A percentile compares a stretch with the other conserved stretches of the same genome.
Conservation (phyloP, 2,329 filamentous ascomycete genomes). For the Huntiella bhutanensis region DNA sequence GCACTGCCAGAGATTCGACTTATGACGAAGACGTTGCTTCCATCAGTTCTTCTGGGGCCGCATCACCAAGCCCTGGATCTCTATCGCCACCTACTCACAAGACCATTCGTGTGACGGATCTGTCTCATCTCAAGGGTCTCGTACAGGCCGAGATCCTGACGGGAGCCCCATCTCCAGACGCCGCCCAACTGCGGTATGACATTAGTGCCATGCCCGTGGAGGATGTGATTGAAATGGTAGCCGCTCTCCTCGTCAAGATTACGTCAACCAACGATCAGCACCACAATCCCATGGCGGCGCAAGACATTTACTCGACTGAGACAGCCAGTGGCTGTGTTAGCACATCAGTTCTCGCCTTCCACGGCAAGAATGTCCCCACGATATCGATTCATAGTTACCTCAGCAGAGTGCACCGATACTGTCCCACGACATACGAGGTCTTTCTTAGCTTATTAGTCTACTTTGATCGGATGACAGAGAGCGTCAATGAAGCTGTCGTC, state of each 20-base stretch:
- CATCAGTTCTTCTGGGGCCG: background rate
- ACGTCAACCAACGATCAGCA: constrained; percentile 90
- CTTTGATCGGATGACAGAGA: constrained; percentile 96
- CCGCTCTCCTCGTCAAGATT: constrained; percentile 87
- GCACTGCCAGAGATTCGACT: too few relatives aligned
- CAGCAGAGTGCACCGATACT: constrained; percentile 94
- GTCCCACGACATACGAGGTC: constrained; percentile 93
- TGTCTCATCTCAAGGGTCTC: constrained; percentile 80
- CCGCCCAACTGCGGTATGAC: constrained; percentile 53
- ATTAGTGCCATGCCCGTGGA: constrained; percentile 95
- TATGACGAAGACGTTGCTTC: background rate
- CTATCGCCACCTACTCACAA: background rate
- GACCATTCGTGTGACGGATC: constrained; percentile 47
- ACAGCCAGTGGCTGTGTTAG: constrained; percentile 18
- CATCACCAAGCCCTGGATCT: background rate
- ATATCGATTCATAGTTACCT: constrained; percentile 95
- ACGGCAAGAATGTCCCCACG: constrained; percentile 92
- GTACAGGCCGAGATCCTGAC: constrained; percentile 57
- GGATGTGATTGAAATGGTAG: constrained; percentile 98
- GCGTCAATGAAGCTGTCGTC: constrained; percentile 45
- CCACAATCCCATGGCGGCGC: constrained; percentile 55
- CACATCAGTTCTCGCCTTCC: constrained; percentile 71
- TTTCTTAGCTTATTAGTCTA: constrained; percentile 91
- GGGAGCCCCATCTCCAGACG: constrained; percentile 15
- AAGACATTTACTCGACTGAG: background rate